phyloP scores from a whole-genome alignment of 495 filamentous ascomycete species.

The Neurospora pannonica region DNA sequence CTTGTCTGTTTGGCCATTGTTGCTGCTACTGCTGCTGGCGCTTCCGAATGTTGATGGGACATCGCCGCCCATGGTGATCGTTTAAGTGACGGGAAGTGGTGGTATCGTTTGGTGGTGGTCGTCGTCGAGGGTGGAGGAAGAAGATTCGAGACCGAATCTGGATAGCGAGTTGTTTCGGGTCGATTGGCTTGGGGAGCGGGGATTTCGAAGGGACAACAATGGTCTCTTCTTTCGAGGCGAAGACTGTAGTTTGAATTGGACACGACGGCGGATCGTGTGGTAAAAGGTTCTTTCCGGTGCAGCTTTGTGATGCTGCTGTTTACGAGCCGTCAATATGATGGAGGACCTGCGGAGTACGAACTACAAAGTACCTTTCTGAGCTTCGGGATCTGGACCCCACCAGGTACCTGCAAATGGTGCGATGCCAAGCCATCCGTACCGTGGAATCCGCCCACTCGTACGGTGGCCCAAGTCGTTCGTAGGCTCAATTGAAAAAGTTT shows the following conservation, averaged over 20 bases:
- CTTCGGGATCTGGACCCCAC: not conserved
- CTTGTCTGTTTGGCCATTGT: not conserved
- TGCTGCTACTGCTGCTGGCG: not conserved
- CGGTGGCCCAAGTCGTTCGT: too few relatives aligned
- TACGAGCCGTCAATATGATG: not conserved
- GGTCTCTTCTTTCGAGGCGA: not conserved
- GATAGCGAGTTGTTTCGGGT: not conserved
- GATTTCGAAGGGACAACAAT: not conserved
- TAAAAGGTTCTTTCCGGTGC: not conserved
- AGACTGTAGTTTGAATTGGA: not conserved
- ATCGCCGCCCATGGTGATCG: slow-evolving; percentile 30
- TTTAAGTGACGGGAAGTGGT: slow-evolving; percentile 2
- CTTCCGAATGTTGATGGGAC: slow-evolving; percentile 2
- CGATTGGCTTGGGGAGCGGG: not conserved
- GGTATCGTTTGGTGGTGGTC: not conserved
- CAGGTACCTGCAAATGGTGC: not conserved
- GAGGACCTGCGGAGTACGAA: not conserved
- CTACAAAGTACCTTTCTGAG: not conserved
- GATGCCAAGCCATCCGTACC: not conserved
- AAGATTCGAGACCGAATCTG: not conserved
- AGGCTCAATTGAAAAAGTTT: too few relatives aligned
- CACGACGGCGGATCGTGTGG: not conserved
- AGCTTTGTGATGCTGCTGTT: not conserved
- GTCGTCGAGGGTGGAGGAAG: not conserved
- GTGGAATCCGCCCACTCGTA: not conserved